Base-by-base conservation (phyloP, 75 land plant genomes). In the Pinus tabuliformis region DNA sequence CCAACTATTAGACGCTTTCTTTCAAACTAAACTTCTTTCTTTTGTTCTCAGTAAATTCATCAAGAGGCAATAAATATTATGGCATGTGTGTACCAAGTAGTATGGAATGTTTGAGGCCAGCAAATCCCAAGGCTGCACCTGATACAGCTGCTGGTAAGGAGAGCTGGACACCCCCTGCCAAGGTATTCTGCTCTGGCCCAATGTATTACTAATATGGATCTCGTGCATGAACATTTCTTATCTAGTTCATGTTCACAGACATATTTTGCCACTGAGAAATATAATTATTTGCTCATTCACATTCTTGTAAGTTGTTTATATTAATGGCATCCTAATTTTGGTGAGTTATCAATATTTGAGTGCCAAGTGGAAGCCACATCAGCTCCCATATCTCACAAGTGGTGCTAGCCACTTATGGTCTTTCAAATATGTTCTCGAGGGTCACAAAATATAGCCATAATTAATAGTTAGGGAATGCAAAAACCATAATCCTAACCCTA, bases 1-100 rank as follows among this genome's bases (percentile, higher is more conserved):
- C 9, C 54, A 66, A 39, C 5, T 7, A 37, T 37, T 36, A 33
- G 24, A 58, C 17, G 21, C 33, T 42, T 75, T 21, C 62, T 15
- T 16, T 62, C 17, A 79, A 63, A 15, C 16, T 39, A 24, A 61
- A 57, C 11, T 42, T 30, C n/a, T 2, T 33, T 56, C 33, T 57
- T 74, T 73, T 62, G 33, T 28, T 39, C 79, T 20, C 80, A 91
- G 94, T 92, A 17, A 92, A 92, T 78, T 92, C 94, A 39, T 88
- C 94, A 30, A 79, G 94, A 22, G 89, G 94, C 57, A 90, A 90
- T 57, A 92, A 92, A 78, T 90, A 83, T 64, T 90, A 76, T 80
- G 94, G 93, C 28, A 84, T 87, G 63, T 92, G 94, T 68, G 24
- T 59, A 49, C 7, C 56, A 42, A 62, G 18, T 21, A 66, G 81